Percentiles rank a stretch among this genome's conserved stretches.
Conservation (phyloP, 257 asterid genomes). For the Catharanthus roseus region DNA sequence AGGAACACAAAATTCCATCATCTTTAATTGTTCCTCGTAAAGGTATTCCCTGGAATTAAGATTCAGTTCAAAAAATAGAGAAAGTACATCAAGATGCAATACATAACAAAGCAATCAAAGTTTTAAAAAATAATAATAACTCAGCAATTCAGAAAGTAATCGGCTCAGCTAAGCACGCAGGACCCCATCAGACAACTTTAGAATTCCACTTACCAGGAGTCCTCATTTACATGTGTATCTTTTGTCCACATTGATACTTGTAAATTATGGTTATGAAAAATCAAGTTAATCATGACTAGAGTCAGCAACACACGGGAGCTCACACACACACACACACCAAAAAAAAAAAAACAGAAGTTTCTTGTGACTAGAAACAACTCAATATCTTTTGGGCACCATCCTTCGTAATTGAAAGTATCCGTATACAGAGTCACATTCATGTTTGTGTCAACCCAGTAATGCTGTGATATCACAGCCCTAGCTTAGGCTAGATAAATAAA, state of each 20-base stretch:
- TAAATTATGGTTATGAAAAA: too few species aligned
- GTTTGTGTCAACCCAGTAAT: neutral
- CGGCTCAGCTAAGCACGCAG: neutral
- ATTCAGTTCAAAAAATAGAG: constrained; percentile 1
- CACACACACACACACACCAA: too few species aligned
- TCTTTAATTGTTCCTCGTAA: constrained; percentile 86
- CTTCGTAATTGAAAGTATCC: neutral
- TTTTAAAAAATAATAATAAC: too few species aligned
- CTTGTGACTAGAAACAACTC: neutral
- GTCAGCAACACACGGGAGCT: too few species aligned
- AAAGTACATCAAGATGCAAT: neutral
- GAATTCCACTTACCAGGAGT: neutral
- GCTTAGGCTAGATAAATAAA: neutral
- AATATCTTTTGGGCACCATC: neutral
- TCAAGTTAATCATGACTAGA: neutral
- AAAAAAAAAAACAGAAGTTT: too few species aligned
- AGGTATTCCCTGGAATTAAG: constrained; percentile 33
- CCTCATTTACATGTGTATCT: neutral
- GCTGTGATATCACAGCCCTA: neutral
- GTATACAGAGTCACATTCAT: neutral
- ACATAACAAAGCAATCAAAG: neutral
- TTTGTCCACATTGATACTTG: neutral
- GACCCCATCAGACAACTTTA: neutral
- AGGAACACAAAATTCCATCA: constrained; percentile 81
- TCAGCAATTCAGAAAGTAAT: neutral